Evolutionary conservation across 352 stramenopile genomes (phyloP).

Genomic region (Phytophthora fragariae): DNA sequence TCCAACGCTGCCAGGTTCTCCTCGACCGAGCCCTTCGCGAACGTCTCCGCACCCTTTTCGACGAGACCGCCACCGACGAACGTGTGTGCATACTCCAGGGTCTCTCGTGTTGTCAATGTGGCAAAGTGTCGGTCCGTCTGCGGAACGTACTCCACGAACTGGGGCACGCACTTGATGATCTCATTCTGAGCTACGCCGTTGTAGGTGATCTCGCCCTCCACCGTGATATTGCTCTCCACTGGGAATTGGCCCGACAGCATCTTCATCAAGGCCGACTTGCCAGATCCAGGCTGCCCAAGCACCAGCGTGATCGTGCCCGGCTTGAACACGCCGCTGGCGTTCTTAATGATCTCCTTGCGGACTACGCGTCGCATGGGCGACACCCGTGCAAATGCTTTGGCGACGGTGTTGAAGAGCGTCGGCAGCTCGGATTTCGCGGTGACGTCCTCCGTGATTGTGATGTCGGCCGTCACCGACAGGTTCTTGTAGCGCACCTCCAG

Average conservation of each 20-base stretch:
- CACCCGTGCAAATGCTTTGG: slow-evolving; percentile 9
- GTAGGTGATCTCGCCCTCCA: slow-evolving; percentile 33
- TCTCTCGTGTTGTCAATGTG: slow-evolving; percentile 44
- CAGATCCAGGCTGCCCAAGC: slow-evolving; percentile 8
- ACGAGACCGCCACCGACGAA: slow-evolving; percentile 24
- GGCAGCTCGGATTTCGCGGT: slow-evolving; percentile 32
- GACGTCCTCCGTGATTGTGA: slow-evolving; percentile 31
- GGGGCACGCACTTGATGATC: slow-evolving; percentile 22
- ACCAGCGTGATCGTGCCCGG: slow-evolving; percentile 19
- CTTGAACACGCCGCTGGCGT: slow-evolving; percentile 32
- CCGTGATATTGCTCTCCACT: slow-evolving; percentile 24
- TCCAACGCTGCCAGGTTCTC: slow-evolving; percentile 10
- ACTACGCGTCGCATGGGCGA: slow-evolving; percentile 28
- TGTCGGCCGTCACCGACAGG: slow-evolving; percentile 49
- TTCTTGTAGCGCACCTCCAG: slow-evolving; percentile 63
- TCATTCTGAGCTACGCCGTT: slow-evolving; percentile 20
- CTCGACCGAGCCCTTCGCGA: slow-evolving; percentile 8
- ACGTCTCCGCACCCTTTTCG: slow-evolving; percentile 35
- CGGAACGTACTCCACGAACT: slow-evolving; percentile 37
- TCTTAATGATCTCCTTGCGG: slow-evolving; percentile 41
- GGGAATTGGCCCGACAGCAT: slow-evolving; percentile 31
- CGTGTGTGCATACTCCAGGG: slow-evolving; percentile 38
- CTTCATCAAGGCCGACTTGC: slow-evolving; percentile 36
- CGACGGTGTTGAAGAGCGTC: slow-evolving; percentile 48
- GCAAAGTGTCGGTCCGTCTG: slow-evolving; percentile 40